A percentile compares a stretch with the other conserved stretches of the same genome.
These are phyloP conservation scores for Lactifluus subvellereus DNA, from an alignment of 768 basidiomycete species.

Conservation along the genomic window DNA sequence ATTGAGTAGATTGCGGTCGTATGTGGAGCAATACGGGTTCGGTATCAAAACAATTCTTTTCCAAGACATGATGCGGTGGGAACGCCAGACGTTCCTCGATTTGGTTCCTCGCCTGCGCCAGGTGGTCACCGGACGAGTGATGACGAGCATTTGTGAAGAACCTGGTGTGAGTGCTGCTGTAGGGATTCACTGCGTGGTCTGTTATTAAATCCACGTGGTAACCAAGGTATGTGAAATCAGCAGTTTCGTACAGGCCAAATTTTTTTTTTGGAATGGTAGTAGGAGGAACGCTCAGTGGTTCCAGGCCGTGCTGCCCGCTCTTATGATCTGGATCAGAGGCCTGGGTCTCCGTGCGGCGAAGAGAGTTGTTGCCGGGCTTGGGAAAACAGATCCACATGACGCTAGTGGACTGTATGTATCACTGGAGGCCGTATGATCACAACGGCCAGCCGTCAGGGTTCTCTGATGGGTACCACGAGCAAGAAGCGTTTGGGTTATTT, in stretches of 20 bases:
- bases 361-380: not conserved
- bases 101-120: not conserved
- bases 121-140: not conserved
- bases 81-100: not conserved
- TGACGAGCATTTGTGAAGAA: not conserved
- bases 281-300: not conserved
- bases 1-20: not conserved
- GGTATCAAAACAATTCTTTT: not conserved
- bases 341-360: not conserved
- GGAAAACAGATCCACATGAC: not conserved
- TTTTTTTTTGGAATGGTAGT: not conserved
- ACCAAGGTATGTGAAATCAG: not conserved
- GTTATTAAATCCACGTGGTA: conserved; percentile 2
- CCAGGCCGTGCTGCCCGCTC: not conserved
- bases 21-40: not conserved
- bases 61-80: not conserved
- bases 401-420: not conserved
- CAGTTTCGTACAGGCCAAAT: not conserved
- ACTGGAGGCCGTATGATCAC: not conserved
- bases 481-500: not conserved
- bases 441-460: not conserved
- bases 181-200: not conserved
- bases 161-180: not conserved
- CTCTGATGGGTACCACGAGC: not conserved
- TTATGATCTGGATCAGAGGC: not conserved